Conservation (phyloP, 140 eudicot species). For the Anethum foeniculum region DNA sequence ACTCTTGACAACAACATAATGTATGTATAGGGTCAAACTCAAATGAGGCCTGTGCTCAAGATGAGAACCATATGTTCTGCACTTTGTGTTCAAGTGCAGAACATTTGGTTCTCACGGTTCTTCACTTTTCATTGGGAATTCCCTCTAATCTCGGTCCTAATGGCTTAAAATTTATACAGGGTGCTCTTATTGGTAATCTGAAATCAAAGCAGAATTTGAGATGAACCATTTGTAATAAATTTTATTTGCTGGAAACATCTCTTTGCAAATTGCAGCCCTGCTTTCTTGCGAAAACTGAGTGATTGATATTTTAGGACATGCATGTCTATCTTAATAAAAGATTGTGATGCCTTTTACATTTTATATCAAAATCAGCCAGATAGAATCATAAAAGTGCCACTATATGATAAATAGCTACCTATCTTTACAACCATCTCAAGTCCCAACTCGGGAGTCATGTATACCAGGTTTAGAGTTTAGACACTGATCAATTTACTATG, state of each 20-base stretch:
- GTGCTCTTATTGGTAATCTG: neutral
- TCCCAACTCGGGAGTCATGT: neutral
- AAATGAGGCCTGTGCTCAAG: neutral
- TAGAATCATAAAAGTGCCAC: slow-evolving; percentile 3
- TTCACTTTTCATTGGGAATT: neutral
- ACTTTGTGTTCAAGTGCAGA: neutral
- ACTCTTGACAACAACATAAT: neutral
- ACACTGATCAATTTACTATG: neutral
- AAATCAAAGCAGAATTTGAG: neutral
- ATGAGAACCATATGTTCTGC: neutral
- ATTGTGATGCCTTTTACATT: neutral
- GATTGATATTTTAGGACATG: neutral
- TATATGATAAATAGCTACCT: neutral
- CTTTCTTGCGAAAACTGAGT: neutral
- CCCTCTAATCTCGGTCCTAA: neutral
- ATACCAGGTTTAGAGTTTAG: neutral
- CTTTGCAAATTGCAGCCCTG: neutral
- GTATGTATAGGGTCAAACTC: neutral
- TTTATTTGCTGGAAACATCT: neutral
- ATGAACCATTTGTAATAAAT: neutral
- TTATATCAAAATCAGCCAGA: neutral
- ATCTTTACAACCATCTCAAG: neutral
- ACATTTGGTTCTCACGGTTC: neutral
- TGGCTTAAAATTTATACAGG: neutral
- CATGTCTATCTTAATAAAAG: neutral